Percentiles rank a stretch among this genome's conserved stretches.
These are phyloP conservation scores for Penicillium concentricum DNA, from an alignment of 2,329 filamentous ascomycete genomes.

Conservation along the genomic window DNA sequence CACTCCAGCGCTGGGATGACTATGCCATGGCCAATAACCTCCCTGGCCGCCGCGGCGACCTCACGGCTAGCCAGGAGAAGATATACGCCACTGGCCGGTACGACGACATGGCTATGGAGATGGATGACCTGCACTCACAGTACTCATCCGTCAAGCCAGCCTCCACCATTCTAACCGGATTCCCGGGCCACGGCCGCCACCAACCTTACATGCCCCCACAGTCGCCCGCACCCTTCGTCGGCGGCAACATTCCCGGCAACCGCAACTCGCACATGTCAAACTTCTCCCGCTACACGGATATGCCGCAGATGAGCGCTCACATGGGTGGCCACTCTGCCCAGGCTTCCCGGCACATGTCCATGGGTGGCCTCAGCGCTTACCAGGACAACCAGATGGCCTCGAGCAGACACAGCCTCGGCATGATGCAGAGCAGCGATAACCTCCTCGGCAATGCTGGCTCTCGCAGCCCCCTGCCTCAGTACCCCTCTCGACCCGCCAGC, in stretches of 20 bases:
- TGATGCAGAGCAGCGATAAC: conserved; percentile 48
- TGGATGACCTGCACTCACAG: conserved; percentile 96
- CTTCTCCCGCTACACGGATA: conserved; percentile 62
- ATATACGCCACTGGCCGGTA: conserved; percentile 57
- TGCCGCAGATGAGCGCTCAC: conserved; percentile 44
- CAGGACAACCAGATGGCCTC: conserved; percentile 35
- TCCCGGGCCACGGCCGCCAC: conserved; percentile 63
- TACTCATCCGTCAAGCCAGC: conserved; percentile 89
- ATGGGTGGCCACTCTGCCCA: conserved; percentile 26
- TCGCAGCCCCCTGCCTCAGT: conserved; percentile 52
- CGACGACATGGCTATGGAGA: conserved; percentile 76
- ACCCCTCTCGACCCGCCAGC: conserved; percentile 52
- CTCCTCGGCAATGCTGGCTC: conserved; percentile 39
- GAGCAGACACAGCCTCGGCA: conserved; percentile 45
- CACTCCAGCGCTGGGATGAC: conserved; percentile 95
- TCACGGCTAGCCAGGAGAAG: conserved; percentile 62
- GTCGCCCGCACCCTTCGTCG: conserved; percentile 69
- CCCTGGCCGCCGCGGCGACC: conserved; percentile 79
- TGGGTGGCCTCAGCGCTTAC: conserved; percentile 54
- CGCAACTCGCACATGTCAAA: conserved; percentile 71
- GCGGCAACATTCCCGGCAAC: conserved; percentile 51
- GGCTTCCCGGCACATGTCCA: conserved; percentile 57
- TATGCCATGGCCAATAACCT: conserved; percentile 85
- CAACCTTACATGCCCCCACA: conserved; percentile 76
- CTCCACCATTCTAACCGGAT: conserved; percentile 81